A percentile compares a stretch with the other conserved stretches of the same genome.
Conservation (phyloP, 345 rosid species). For the Gossypium australe region DNA sequence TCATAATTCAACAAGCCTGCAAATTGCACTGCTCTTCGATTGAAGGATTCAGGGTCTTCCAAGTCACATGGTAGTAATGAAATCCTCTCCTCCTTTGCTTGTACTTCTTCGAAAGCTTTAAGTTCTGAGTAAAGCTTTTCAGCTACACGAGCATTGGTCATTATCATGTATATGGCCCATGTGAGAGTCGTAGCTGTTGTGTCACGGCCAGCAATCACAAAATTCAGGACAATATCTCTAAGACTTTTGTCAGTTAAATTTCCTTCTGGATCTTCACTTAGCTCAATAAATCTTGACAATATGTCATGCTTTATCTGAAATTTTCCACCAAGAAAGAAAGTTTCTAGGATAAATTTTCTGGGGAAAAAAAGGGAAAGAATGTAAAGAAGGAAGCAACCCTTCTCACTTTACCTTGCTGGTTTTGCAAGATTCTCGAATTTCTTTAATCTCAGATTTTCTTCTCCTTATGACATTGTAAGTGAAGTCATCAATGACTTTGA, state of each 20-base stretch:
- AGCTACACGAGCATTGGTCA: conserved; percentile 55
- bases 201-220: conserved; percentile 94
- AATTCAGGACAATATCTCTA: conserved; percentile 82
- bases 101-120: conserved; percentile 51
- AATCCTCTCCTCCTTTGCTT: conserved; percentile 46
- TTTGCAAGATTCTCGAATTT: conserved; percentile 24
- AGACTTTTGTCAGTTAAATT: conserved; percentile 48
- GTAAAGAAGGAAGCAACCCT: neutral
- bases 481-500: conserved; percentile 27
- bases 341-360: neutral
- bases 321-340: conserved; percentile 3
- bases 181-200: conserved; percentile 94
- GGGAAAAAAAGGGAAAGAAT: neutral
- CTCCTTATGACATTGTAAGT: conserved; percentile 9
- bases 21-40: conserved; percentile 44
- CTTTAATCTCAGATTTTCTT: conserved; percentile 4
- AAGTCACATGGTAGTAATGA: conserved; percentile 31
- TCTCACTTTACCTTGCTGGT: conserved; percentile 34
- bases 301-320: conserved; percentile 71
- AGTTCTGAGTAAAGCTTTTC: conserved; percentile 66
- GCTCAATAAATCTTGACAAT: conserved; percentile 72
- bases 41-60: conserved; percentile 45
- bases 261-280: conserved; percentile 66
- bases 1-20: conserved; percentile 64
- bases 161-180: conserved; percentile 81